Percentiles rank a stretch among this genome's conserved stretches.
Evolutionary conservation across 106 monocot species (phyloP).

Genomic region (Platanthera guangdongensis): DNA sequence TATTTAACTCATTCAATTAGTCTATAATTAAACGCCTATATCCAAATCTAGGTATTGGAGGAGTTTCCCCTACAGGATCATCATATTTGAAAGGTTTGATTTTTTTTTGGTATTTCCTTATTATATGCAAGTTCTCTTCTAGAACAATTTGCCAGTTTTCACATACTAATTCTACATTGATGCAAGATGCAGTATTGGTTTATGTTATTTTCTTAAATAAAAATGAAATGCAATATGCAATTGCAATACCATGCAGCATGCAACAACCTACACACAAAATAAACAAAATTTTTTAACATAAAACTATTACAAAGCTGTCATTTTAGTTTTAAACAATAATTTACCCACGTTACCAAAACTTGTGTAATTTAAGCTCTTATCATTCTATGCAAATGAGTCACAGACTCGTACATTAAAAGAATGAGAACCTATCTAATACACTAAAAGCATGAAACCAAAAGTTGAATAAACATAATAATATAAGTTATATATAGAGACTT

Average conservation of each 20-base stretch:
- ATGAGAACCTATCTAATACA: not conserved
- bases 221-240: not conserved
- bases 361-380: no score
- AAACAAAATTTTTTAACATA: not conserved
- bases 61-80: no score
- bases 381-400: no score
- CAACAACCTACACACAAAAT: not conserved
- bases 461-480: not conserved
- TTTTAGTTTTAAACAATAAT: no score
- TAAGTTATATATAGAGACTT: not conserved
- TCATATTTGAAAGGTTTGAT: no score
- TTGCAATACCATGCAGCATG: not conserved
- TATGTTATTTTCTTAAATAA: not conserved
- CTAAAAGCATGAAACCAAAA: not conserved
- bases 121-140: not conserved
- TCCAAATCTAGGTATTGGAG: no score
- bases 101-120: no score
- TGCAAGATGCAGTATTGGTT: not conserved
- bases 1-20: no score
- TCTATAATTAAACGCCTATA: no score
- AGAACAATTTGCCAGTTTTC: not conserved
- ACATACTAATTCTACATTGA: not conserved
- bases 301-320: no score
- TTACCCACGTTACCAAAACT: no score
- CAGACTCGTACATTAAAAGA: no score